A percentile compares a stretch with the other conserved stretches of the same genome.
These are phyloP conservation scores for Euptelea pleiosperma DNA, from an alignment of 164 flowering plant species.

Conservation along the genomic window DNA sequence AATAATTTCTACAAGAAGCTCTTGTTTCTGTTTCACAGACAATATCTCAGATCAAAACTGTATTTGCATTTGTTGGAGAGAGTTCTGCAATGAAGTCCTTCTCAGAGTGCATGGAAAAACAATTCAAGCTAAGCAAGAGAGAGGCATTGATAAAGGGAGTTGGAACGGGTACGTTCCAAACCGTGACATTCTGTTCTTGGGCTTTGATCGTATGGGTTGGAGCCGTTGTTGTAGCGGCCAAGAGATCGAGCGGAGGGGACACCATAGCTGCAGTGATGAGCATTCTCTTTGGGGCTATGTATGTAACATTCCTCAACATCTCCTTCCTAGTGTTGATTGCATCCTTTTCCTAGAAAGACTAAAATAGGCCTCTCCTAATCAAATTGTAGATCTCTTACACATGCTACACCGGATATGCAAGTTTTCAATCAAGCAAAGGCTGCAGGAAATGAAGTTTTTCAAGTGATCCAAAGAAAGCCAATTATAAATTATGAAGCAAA, in stretches of 20 bases:
- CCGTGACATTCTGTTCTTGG: conserved; percentile 62
- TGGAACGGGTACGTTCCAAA: conserved; percentile 61
- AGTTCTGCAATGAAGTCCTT: conserved; percentile 41
- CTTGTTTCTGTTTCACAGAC: conserved; percentile 30
- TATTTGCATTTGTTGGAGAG: conserved; percentile 72
- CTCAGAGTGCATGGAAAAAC: conserved; percentile 43
- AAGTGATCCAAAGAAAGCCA: conserved; percentile 50
- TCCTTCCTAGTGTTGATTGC: not conserved
- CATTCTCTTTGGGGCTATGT: conserved; percentile 79
- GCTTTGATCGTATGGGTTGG: conserved; percentile 67
- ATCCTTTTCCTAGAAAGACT: not conserved
- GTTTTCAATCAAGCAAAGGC: conserved; percentile 66
- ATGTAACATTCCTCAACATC: conserved; percentile 16
- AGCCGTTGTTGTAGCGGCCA: conserved; percentile 43
- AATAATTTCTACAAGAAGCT: not conserved
- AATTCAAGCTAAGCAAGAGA: conserved; percentile 36
- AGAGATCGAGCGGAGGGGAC: conserved; percentile 48
- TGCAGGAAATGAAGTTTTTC: conserved; percentile 56
- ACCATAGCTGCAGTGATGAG: conserved; percentile 69
- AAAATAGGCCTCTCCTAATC: not conserved
- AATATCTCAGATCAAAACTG: conserved; percentile 65
- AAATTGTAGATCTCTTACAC: conserved; percentile 56
- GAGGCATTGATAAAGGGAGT: conserved; percentile 68
- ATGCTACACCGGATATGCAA: conserved; percentile 73
- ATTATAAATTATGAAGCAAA: conserved; percentile 26